A percentile compares a stretch with the other conserved stretches of the same genome.
Conservation (phyloP, 306 rosid genomes). For the Astragalus membranaceus region DNA sequence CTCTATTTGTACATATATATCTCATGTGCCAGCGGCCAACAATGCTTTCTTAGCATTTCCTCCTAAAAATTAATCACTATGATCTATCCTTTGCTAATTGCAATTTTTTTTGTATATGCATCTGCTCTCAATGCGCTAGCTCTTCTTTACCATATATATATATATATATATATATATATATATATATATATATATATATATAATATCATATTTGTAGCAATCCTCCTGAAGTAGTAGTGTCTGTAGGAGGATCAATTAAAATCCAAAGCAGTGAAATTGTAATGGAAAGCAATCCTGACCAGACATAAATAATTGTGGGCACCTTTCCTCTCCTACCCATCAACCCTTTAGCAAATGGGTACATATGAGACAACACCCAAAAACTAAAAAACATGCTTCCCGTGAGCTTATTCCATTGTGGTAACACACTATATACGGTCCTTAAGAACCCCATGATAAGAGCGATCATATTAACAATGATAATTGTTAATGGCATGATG, state of each 20-base stretch:
- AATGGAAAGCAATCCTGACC: constrained; percentile 73
- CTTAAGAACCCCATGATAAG: constrained; percentile 54
- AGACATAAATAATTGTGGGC: constrained; percentile 66
- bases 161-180: too few species aligned
- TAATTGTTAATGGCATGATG: constrained; percentile 62
- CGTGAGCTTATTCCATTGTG: constrained; percentile 61
- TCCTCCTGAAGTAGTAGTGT: not conserved
- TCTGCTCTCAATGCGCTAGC: not conserved
- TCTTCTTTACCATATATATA: not conserved
- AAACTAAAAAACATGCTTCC: constrained; percentile 74
- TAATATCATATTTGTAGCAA: constrained; percentile 11
- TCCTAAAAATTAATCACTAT: not conserved
- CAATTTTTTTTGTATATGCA: not conserved
- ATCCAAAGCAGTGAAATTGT: constrained; percentile 70
- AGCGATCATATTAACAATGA: constrained; percentile 45
- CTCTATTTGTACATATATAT: constrained; percentile 13
- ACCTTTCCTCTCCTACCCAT: constrained; percentile 82
- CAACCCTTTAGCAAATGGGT: constrained; percentile 86
- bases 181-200: too few species aligned
- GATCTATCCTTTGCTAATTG: not conserved
- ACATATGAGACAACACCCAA: constrained; percentile 86
- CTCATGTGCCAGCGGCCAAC: not conserved
- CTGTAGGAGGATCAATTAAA: constrained; percentile 50
- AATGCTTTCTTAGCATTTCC: not conserved
- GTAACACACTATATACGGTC: constrained; percentile 68